Conservation (phyloP, 805 yeast genomes). For the Schizosaccharomyces pombe region DNA sequence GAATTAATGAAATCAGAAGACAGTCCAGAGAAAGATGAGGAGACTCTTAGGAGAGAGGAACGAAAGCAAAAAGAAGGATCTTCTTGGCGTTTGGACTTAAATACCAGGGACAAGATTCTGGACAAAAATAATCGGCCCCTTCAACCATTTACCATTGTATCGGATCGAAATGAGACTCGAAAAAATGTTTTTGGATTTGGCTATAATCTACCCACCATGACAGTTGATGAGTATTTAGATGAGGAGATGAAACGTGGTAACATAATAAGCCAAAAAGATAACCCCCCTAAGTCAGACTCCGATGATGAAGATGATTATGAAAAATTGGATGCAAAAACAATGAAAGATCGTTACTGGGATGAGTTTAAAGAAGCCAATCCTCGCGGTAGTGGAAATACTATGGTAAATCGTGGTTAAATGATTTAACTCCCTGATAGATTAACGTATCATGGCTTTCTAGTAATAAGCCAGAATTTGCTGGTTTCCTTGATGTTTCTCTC, state of each 20-base stretch:
- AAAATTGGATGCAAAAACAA: slow-evolving; percentile 38
- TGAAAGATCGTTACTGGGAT: slow-evolving; percentile 74
- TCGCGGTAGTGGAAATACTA: slow-evolving; percentile 13
- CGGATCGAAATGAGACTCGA: slow-evolving; percentile 28
- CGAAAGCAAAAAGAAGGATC: background rate
- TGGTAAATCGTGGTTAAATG: background rate
- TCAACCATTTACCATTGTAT: slow-evolving; percentile 59
- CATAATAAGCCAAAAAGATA: slow-evolving; percentile 21
- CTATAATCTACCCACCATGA: slow-evolving; percentile 77
- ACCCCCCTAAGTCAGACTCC: slow-evolving; percentile 16
- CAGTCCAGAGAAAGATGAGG: background rate
- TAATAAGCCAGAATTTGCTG: too few relatives aligned
- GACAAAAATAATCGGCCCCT: slow-evolving; percentile 56
- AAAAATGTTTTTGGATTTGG: slow-evolving; percentile 72
- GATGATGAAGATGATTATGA: slow-evolving; percentile 42
- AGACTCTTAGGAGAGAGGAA: background rate
- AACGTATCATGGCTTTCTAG: background rate
- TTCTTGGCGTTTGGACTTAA: slow-evolving; percentile 9
- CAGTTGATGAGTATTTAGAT: slow-evolving; percentile 76
- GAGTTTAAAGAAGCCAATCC: slow-evolving; percentile 71
- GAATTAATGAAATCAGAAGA: background rate
- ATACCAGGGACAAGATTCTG: slow-evolving; percentile 23
- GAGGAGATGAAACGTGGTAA: slow-evolving; percentile 72
- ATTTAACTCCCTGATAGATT: too few relatives aligned
- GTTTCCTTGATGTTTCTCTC: too few relatives aligned